Evolutionary conservation across 2,329 filamentous ascomycete species (phyloP).

Genomic region (Mycogone perniciosa): DNA sequence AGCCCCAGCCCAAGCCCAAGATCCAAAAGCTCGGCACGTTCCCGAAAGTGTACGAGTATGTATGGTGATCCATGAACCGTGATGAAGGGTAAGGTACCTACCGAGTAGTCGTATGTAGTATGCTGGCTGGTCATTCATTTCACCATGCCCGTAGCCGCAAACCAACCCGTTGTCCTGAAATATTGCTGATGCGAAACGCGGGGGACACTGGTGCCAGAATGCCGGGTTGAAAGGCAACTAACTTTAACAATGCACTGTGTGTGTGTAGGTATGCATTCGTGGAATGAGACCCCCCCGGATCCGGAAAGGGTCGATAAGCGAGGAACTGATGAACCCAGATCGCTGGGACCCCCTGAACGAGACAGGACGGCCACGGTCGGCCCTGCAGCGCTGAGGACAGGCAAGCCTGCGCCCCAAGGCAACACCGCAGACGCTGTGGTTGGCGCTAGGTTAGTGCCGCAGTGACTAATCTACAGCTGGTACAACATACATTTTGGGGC

Average conservation of each 20-base stretch:
- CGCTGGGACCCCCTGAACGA: slow-evolving; percentile 19
- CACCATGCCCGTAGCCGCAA: no score
- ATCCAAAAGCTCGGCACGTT: no score
- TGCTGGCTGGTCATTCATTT: no score
- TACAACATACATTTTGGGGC: no score
- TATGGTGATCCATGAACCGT: no score
- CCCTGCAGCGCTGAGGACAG: neutral
- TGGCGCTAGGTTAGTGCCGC: neutral
- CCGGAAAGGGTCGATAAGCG: slow-evolving; percentile 23
- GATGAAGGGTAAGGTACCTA: no score
- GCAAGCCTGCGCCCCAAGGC: no score
- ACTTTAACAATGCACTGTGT: neutral
- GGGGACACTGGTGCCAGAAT: neutral
- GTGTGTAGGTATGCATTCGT: no score
- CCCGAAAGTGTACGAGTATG: no score
- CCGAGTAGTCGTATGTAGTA: no score
- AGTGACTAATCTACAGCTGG: neutral
- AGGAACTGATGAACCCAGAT: slow-evolving; percentile 26
- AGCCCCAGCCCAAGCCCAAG: no score
- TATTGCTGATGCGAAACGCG: neutral
- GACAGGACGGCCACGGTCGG: neutral
- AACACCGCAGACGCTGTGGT: no score
- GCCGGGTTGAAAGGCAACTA: neutral
- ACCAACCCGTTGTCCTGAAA: neutral
- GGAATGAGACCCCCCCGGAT: neutral